Conservation (phyloP, 352 stramenopile species). For the Globisporangium megalacanthum region DNA sequence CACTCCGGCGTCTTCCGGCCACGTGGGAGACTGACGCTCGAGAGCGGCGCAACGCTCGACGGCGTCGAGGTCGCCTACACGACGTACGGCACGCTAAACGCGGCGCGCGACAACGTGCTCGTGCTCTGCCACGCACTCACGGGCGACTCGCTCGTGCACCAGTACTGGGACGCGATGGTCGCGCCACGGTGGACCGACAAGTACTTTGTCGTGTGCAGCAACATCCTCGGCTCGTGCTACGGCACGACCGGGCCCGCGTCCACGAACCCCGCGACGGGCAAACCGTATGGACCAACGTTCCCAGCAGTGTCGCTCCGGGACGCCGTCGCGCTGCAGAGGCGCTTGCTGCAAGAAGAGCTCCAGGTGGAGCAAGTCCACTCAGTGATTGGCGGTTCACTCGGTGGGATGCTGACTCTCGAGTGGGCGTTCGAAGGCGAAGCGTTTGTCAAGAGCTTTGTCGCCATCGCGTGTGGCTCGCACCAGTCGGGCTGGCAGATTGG, state of each 20-base stretch:
- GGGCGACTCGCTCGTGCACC: conserved; percentile 90
- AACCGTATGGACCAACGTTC: conserved; percentile 87
- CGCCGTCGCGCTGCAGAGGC: conserved; percentile 88
- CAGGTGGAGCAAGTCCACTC: conserved; percentile 65
- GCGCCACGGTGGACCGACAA: conserved; percentile 93
- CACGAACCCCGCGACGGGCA: conserved; percentile 61
- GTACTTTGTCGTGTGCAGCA: conserved; percentile 96
- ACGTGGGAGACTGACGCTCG: conserved; percentile 35
- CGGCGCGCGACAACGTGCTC: conserved; percentile 17
- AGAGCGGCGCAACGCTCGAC: conserved; percentile 62
- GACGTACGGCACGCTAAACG: conserved; percentile 92
- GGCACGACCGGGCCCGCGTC: conserved; percentile 86
- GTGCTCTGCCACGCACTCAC: conserved; percentile 93
- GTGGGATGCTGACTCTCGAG: conserved; percentile 97
- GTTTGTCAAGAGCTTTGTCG: conserved; percentile 87
- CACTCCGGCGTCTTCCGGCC: conserved; percentile 39
- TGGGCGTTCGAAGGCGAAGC: conserved; percentile 87
- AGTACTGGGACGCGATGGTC: conserved; percentile 94
- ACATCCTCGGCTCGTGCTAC: conserved; percentile 96
- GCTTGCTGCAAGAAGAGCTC: conserved; percentile 87
- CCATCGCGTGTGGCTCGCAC: conserved; percentile 92
- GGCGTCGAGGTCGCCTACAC: conserved; percentile 89
- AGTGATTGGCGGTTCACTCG: conserved; percentile 95
- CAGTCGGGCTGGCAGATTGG: conserved; percentile 97
- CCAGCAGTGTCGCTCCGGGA: conserved; percentile 91